Evolutionary conservation across 2,329 filamentous ascomycete species (phyloP), one percentile per base, ranked within the genome.

Genomic region (Aspergillus ruber): DNA sequence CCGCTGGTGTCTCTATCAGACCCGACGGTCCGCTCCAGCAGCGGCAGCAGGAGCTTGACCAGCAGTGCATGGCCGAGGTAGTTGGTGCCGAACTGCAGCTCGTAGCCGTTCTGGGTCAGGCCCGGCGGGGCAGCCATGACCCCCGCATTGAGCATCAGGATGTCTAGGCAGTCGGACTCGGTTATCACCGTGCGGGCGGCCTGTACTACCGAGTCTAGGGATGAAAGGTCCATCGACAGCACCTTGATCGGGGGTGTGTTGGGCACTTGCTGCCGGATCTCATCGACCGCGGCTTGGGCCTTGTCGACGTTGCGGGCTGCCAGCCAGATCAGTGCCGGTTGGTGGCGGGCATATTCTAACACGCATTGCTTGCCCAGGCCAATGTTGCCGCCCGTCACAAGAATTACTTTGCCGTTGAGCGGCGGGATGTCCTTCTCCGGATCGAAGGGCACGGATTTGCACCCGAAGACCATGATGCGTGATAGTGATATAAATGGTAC

Each of bases 31-130:
- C n/a, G 35, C 17, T 46, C 36, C 29, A 35, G 29, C 42, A 36
- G 27, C 20, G 66, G 67, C 2, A 69, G 47, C 8, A 76, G 55
- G 2, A 67, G 59, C 47, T 69, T 62, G n/a, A 69, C 60, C 10
- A 78, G 61, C 2, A 74, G 64, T 4, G 74, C 72, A 45, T 77
- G 74, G 13, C 74, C 74, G 35, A 78, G 53, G 55, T 78, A 73
- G 47, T 79, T 79, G 2, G 68, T 74, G 1, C 69, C 74, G 49
- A 78, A 75, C 49, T 76, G 70, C 8, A 72, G 52, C 54, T 79
- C 76, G 48, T 75, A 78, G 12, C 74, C 74, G 15, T 78, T 70
- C 21, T 59, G 56, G 4, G 72, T 74, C 7, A 69, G 52, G 2
- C 50, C 63, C 0, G 68, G 60, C 3, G 70, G 64, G 15, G 52